These are phyloP conservation scores for Sporisorium iseilematis-ciliati DNA, from an alignment of 1,284 basidiomycete genomes.

Conservation along the genomic window DNA sequence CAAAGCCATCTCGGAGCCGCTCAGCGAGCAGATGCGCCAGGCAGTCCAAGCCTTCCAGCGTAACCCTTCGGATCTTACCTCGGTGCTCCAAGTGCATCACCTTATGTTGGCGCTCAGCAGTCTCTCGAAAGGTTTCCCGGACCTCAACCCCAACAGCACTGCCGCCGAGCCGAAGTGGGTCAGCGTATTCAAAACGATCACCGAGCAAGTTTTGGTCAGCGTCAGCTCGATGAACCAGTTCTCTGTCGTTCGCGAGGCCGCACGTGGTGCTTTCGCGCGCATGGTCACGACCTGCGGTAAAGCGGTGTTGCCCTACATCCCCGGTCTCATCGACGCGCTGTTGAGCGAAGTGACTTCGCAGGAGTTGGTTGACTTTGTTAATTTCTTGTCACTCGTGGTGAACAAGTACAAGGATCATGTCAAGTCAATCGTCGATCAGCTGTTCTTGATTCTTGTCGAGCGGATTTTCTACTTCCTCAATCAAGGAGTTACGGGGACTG, in stretches of 20 bases:
- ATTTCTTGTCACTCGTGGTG: constrained; percentile 89
- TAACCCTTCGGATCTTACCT: constrained; percentile 74
- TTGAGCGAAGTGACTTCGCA: constrained; percentile 90
- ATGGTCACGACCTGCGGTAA: constrained; percentile 90
- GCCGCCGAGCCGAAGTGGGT: constrained; percentile 81
- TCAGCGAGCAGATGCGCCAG: constrained; percentile 81
- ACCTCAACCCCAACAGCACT: constrained; percentile 59
- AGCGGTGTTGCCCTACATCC: constrained; percentile 80
- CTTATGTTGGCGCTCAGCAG: constrained; percentile 93
- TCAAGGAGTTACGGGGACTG: constrained; percentile 87
- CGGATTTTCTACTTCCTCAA: constrained; percentile 86
- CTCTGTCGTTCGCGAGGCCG: constrained; percentile 91
- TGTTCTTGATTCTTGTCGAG: constrained; percentile 85
- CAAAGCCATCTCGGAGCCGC: constrained; percentile 81
- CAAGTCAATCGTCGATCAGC: constrained; percentile 86
- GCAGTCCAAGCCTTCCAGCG: constrained; percentile 74
- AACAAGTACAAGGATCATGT: constrained; percentile 91
- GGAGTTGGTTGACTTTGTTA: constrained; percentile 94
- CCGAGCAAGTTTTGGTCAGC: constrained; percentile 88
- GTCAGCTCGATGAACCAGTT: constrained; percentile 88
- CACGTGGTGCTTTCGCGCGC: constrained; percentile 84
- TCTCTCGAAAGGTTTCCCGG: constrained; percentile 95
- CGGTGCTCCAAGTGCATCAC: constrained; percentile 92
- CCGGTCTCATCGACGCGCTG: constrained; percentile 86
- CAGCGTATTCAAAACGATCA: constrained; percentile 86